Base-by-base conservation (phyloP, 257 asterid genomes). In the Nicotiana attenuata region DNA sequence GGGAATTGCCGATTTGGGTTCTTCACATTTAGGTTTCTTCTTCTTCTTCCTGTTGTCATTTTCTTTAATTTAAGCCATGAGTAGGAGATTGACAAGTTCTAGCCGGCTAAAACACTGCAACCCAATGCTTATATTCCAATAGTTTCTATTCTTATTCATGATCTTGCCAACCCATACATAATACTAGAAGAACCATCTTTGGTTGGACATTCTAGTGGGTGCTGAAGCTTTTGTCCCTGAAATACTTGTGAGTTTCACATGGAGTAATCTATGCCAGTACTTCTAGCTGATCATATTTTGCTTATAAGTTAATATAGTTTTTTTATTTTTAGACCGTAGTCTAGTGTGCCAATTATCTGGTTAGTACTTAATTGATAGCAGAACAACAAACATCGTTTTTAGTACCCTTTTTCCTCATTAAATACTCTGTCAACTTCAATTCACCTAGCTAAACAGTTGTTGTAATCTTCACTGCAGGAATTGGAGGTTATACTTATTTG, bases 401-500 rank as follows among this genome's bases (percentile, higher is more conserved):
- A 5, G 1, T 22, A 47, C 15, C 20, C 60, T 19, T 75, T 7
- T 31, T 52, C 60, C 63, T 28, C 26, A 20, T 59, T 71, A 16
- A 20, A 13, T 71, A 3, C 35, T 13, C 31, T 20, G 60, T 80
- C 59, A 41, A 24, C 10, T 20, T 64, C 63, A 41, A 26, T 80
- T 24, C 24, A 19, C 61, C 65, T 24, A 45, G 66, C 77, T 77
- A n/a, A 71, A 26, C 50, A 41, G 29, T 77, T 63, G 26, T 81
- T n/a, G 38, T 1, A 15, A 10, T 77, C 59, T 61, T 38, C 56
- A 75, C 80, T 88, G 80, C 89, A 94, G 98, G 98, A 66, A 90
- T 71, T 85, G 97, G 98, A 85, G 97, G 97, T 81, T 93, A 93
- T 78, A 86, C 97, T 35, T 94, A 94, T 93, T 88, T 94, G 63